phyloP scores from a whole-genome alignment of 805 yeast genomes.

The Yarrowia sp. region DNA sequence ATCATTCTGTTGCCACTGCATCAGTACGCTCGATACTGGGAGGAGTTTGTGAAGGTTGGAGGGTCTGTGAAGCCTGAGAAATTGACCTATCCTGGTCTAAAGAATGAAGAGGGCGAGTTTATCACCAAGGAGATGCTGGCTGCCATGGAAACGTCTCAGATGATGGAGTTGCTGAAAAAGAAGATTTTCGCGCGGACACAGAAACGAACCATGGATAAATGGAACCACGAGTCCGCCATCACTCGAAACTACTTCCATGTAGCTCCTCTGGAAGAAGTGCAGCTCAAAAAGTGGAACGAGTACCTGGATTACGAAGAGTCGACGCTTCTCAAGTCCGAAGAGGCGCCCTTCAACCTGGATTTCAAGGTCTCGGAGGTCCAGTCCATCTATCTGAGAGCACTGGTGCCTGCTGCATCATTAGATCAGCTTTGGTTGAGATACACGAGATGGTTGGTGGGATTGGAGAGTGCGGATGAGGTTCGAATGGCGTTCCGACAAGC shows the following conservation, averaged over 20 bases:
- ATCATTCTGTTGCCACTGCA: slow-evolving; percentile 69
- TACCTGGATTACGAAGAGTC: slow-evolving; percentile 66
- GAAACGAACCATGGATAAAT: slow-evolving; percentile 61
- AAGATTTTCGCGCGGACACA: slow-evolving; percentile 58
- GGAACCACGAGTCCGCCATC: slow-evolving; percentile 78
- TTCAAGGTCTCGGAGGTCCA: slow-evolving; percentile 49
- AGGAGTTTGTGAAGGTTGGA: slow-evolving; percentile 46
- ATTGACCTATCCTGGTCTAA: neutral
- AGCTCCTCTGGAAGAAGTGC: slow-evolving; percentile 55
- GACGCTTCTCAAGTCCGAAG: slow-evolving; percentile 40
- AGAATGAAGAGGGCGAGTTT: slow-evolving; percentile 31
- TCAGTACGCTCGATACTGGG: slow-evolving; percentile 82
- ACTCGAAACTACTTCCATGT: slow-evolving; percentile 66
- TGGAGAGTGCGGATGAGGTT: slow-evolving; percentile 48
- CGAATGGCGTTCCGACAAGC: slow-evolving; percentile 62
- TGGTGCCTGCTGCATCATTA: slow-evolving; percentile 58
- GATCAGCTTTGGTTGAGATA: slow-evolving; percentile 24
- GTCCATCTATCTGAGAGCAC: slow-evolving; percentile 71
- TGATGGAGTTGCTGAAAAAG: slow-evolving; percentile 37
- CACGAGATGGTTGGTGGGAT: slow-evolving; percentile 55
- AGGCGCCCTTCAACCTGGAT: slow-evolving; percentile 10
- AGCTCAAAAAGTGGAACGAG: slow-evolving; percentile 62
- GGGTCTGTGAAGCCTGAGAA: neutral
- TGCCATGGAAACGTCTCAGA: slow-evolving; percentile 35
- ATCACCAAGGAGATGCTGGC: slow-evolving; percentile 38